Percentiles rank a stretch among this genome's conserved stretches.
Conservation (phyloP, 2,329 filamentous ascomycete genomes). For the Leptosphaerulina australis region DNA sequence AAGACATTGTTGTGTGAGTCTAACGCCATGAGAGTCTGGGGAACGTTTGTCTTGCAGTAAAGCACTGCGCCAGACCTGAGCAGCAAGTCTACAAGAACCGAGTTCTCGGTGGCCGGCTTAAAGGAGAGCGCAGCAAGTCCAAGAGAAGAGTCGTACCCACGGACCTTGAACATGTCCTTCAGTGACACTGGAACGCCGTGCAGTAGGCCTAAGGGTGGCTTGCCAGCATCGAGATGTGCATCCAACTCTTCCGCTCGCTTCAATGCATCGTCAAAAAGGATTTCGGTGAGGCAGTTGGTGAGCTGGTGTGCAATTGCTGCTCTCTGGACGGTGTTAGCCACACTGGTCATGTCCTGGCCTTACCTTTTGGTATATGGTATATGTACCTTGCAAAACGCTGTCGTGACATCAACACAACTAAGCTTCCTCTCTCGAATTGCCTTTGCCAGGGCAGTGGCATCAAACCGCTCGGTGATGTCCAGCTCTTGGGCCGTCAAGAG, state of each 20-base stretch:
- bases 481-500: slow-evolving; percentile 59
- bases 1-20: slow-evolving; percentile 61
- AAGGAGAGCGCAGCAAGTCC: slow-evolving; percentile 53
- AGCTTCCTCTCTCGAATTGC: slow-evolving; percentile 45
- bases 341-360: neutral
- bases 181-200: slow-evolving; percentile 57
- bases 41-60: slow-evolving; percentile 62
- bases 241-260: slow-evolving; percentile 48
- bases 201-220: slow-evolving; percentile 52
- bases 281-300: slow-evolving; percentile 52
- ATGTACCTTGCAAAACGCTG: slow-evolving; percentile 53
- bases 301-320: slow-evolving; percentile 56
- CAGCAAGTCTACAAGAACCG: slow-evolving; percentile 53
- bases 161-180: slow-evolving; percentile 59
- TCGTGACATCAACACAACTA: slow-evolving; percentile 47
- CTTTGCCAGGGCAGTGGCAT: slow-evolving; percentile 51
- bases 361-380: too few relatives aligned
- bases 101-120: slow-evolving; percentile 48
- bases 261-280: slow-evolving; percentile 47
- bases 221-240: slow-evolving; percentile 47
- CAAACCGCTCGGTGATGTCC: slow-evolving; percentile 61
- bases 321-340: slow-evolving; percentile 34
- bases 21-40: slow-evolving; percentile 59
- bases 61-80: slow-evolving; percentile 56
- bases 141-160: slow-evolving; percentile 52